Base-by-base conservation (phyloP, 2,329 filamentous ascomycete species). In the Xylariales sp. region DNA sequence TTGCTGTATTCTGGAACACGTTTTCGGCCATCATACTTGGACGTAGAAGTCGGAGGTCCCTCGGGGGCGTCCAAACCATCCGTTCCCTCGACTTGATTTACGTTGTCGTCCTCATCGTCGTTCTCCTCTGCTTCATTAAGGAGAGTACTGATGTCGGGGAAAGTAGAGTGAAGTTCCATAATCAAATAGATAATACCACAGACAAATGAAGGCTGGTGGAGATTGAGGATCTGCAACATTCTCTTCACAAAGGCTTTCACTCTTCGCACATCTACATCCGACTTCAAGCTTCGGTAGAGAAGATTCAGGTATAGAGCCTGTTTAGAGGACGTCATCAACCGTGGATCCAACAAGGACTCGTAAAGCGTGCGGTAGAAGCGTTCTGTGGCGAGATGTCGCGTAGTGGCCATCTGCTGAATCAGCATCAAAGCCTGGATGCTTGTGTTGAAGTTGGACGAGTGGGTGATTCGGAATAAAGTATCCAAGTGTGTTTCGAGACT, bases 381-480 rank as follows among this genome's bases (percentile, higher is more conserved):
- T 54, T 98, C 93, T 11, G 84, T 83, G 5, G 85, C 83, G 38
- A 91, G 72, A 52, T 90, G 84, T 57, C 93, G 88, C 4, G 83
- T 78, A 2, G 81, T 72, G 1, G 89, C 87, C 19, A 98, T 76
- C 60, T 97, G 93, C 59, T 97, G 93, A 48, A 98, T 94, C 33
- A 98, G 71, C 66, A 95, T 85, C 47, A 98, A 76, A 23, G 93
- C 91, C 63, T 98, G 93, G 25, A 98, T 88, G 57, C 89, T 93
- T 1, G 93, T 98, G 66, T 97, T 98, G 75, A 98, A 97, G 62
- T 98, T 98, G 40, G 91, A 88, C 1, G 91, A 97, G 63, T 98
- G 93, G 0, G 93, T 95, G 53, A 98, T 93, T 52, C 81, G 83
- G 74, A 96, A 98, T 18, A 98, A 75, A 4, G 91, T 96, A 57